Conservation (phyloP, 352 stramenopile genomes). For the Sclerospora graminicola region DNA sequence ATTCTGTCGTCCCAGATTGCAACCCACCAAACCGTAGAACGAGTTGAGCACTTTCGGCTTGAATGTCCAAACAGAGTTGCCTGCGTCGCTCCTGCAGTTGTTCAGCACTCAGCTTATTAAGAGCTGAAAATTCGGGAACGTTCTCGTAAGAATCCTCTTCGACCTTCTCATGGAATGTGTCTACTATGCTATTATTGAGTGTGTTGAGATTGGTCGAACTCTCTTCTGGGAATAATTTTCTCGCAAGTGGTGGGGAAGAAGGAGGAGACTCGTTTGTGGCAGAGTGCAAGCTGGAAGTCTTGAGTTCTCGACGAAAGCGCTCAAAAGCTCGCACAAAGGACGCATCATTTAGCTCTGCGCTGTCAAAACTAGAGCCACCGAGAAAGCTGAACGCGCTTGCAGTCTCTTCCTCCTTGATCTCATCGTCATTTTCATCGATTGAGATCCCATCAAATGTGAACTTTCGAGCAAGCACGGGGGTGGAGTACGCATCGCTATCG, state of each 20-base stretch:
- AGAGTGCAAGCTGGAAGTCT: constrained; percentile 5
- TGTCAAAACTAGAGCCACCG: constrained; percentile 38
- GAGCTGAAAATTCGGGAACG: constrained; percentile 1
- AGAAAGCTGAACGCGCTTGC: constrained; percentile 41
- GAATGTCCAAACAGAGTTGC: constrained; percentile 47
- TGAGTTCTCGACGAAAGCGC: constrained; percentile 30
- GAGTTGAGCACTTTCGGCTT: constrained; percentile 35
- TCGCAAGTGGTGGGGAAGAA: constrained; percentile 4
- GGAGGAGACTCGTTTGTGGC: constrained; percentile 1
- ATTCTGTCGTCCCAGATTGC: background rate
- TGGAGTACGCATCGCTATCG: constrained; percentile 35
- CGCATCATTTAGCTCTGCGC: constrained; percentile 38
- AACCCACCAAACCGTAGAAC: constrained; percentile 22
- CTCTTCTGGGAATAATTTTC: constrained; percentile 12
- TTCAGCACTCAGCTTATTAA: constrained; percentile 5
- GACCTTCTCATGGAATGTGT: background rate
- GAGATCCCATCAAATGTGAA: constrained; percentile 51
- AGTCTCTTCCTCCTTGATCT: constrained; percentile 17
- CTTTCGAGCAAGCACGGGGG: constrained; percentile 41
- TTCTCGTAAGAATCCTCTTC: background rate
- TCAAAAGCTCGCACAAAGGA: constrained; percentile 48
- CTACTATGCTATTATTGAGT: background rate
- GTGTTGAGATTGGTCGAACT: background rate
- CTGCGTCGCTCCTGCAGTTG: constrained; percentile 24
- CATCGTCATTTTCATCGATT: constrained; percentile 35